A percentile compares a stretch with the other conserved stretches of the same genome.
Conservation (phyloP, 2,329 filamentous ascomycete genomes). For the Alternaria alternata region DNA sequence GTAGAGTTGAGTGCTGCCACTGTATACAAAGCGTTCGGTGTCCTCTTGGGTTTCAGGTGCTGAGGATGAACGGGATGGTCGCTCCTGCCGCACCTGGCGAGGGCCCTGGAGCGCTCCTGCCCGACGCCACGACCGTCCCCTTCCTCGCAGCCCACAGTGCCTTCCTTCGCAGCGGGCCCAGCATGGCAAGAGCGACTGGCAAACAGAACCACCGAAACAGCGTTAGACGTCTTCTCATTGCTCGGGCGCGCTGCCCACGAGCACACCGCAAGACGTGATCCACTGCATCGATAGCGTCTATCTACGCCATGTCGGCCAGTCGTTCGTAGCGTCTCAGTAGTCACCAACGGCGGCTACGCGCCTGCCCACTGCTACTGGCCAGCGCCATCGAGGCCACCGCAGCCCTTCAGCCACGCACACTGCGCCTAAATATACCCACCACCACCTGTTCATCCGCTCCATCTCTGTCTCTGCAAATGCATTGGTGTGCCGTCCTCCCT, state of each 20-base stretch:
- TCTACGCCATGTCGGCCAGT: conserved; percentile 27
- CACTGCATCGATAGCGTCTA: conserved; percentile 37
- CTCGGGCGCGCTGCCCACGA: conserved; percentile 23
- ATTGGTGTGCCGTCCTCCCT: neutral
- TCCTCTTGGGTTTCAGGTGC: conserved; percentile 2
- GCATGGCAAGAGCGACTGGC: conserved; percentile 17
- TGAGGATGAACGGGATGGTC: neutral
- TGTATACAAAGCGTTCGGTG: conserved; percentile 15
- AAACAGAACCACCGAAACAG: conserved; percentile 17
- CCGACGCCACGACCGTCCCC: conserved; percentile 1
- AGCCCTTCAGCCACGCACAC: conserved; percentile 31
- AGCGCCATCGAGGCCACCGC: conserved; percentile 16
- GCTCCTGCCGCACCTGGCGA: conserved; percentile 14
- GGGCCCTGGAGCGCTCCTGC: conserved; percentile 6
- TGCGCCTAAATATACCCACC: conserved; percentile 31
- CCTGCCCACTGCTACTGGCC: conserved; percentile 23
- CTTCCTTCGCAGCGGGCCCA: neutral
- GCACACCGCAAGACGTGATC: conserved; percentile 38
- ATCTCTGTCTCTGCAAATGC: neutral
- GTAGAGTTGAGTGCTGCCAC: neutral
- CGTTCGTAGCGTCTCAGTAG: conserved; percentile 25
- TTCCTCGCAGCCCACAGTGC: conserved; percentile 1
- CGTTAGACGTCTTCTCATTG: conserved; percentile 31
- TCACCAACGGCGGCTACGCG: conserved; percentile 37
- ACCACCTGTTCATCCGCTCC: conserved; percentile 14